These are phyloP conservation scores for Mortierella sp. DNA, from an alignment of 371 early-diverging fungal species.

Conservation along the genomic window DNA sequence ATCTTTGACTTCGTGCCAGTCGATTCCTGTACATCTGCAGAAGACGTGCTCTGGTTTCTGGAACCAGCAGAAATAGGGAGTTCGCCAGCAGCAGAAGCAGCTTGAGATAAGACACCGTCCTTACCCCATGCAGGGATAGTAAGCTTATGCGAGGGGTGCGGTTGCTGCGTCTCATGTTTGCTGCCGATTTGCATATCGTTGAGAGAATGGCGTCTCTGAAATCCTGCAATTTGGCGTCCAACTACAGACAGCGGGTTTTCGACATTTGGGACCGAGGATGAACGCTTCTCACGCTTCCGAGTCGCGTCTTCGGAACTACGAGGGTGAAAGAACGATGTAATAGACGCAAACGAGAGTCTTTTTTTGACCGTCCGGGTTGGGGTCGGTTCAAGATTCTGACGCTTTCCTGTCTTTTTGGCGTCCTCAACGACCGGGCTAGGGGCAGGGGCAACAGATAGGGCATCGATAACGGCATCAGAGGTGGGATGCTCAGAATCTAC, in stretches of 20 bases:
- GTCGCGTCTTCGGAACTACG: slow-evolving; percentile 3
- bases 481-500: too few relatives aligned
- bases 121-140: slow-evolving; percentile 22
- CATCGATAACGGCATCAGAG: neutral
- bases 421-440: neutral
- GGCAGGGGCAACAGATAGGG: neutral
- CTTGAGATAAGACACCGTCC: slow-evolving; percentile 13
- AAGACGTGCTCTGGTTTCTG: neutral
- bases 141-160: neutral
- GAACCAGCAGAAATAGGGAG: neutral
- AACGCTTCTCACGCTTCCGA: slow-evolving; percentile 38
- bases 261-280: slow-evolving; percentile 36
- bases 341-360: slow-evolving; percentile 45
- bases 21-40: neutral
- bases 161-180: neutral
- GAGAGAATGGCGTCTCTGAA: slow-evolving; percentile 37
- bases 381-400: slow-evolving; percentile 16
- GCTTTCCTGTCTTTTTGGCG: slow-evolving; percentile 6
- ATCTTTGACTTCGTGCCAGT: slow-evolving; percentile 22
- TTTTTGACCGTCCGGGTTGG: slow-evolving; percentile 36
- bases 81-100: slow-evolving; percentile 11
- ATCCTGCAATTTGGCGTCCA: slow-evolving; percentile 21
- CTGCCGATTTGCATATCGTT: slow-evolving; percentile 19
- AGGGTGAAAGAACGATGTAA: slow-evolving; percentile 47
- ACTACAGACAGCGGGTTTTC: slow-evolving; percentile 22